A percentile compares a stretch with the other conserved stretches of the same genome.
Evolutionary conservation across 2,329 filamentous ascomycete genomes (phyloP).

Genomic region (Botrytis hyacinthi): DNA sequence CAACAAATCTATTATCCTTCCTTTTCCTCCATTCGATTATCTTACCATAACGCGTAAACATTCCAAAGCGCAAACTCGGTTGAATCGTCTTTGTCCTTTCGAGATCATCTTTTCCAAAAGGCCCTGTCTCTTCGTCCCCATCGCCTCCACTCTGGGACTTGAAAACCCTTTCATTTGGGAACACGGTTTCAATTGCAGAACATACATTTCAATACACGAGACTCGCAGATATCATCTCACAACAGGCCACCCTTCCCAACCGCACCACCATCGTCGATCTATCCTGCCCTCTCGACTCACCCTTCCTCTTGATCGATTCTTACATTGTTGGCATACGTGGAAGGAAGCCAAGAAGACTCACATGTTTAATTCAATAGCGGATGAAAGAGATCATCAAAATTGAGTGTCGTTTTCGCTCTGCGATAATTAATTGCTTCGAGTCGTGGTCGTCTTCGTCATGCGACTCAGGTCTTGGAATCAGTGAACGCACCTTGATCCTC

Average conservation of each 20-base stretch:
- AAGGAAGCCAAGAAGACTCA: constrained; percentile 9
- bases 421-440: constrained; percentile 36
- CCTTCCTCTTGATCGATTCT: constrained; percentile 7
- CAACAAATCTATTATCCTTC: constrained; percentile 8
- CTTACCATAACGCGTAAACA: constrained; percentile 16
- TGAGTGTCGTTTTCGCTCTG: constrained; percentile 31
- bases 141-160: constrained; percentile 20
- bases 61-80: constrained; percentile 23
- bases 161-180: constrained; percentile 21
- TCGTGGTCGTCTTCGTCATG: constrained; percentile 41
- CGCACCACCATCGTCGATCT: constrained; percentile 5
- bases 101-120: constrained; percentile 15
- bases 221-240: constrained; percentile 9
- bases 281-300: background rate
- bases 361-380: constrained; percentile 28
- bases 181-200: constrained; percentile 21
- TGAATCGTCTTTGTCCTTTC: constrained; percentile 21
- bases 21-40: constrained; percentile 2
- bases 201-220: constrained; percentile 4
- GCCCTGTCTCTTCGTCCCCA: constrained; percentile 11
- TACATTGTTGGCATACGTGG: constrained; percentile 14
- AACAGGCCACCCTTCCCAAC: background rate
- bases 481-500: constrained; percentile 39
- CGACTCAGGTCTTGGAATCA: constrained; percentile 40
- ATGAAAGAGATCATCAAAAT: constrained; percentile 32